Evolutionary conservation across 2,329 filamentous ascomycete genomes (phyloP), one percentile per base, ranked within the genome.

Genomic region (Beauveria bassiana): DNA sequence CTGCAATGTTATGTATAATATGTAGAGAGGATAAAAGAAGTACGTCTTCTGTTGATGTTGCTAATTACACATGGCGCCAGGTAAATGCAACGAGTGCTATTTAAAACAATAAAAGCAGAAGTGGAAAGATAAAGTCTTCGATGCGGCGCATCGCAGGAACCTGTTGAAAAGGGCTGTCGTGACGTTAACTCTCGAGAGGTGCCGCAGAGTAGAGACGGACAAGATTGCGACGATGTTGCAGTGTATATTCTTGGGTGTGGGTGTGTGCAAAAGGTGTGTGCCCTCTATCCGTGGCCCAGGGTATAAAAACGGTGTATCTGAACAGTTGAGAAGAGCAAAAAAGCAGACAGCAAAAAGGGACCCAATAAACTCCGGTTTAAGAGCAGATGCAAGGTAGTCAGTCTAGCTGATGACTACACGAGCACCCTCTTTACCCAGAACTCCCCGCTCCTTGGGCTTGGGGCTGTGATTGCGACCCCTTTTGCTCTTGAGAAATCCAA

Each of bases 361-460:
- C 28, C 38, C 47, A 52, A 34, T 20, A 24, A 43, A 60, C 58
- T 60, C 49, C 49, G 18, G 26, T 20, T 14, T 26, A 42, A 59
- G 46, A 22, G 18, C 20, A 50, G 14, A 12, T 7, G 40, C 38
- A 43, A 22, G 7, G 28, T 38, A 49, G 52, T 42, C 65, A 49
- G 52, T 42, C 65, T 78, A 89, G 68, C 85, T 87, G 70, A 93
- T 88, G 61, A 93, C 84, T 65, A 91, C 87, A 71, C 95, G 83
- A 12, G 95, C 93, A 18, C 95, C 95, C 73, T 98, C 93, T 72
- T 98, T 98, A 62, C 95, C 95, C 62, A 99, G 72, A 8, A 99
- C 93, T 62, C 95, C 95, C 61, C 91, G 85, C 76, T 98, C 93
- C 73, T 91, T 93, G 28, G 93, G 93, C 77, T 96, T 97, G 1